Conservation (phyloP, 306 rosid species). For the Arachis stenosperma region DNA sequence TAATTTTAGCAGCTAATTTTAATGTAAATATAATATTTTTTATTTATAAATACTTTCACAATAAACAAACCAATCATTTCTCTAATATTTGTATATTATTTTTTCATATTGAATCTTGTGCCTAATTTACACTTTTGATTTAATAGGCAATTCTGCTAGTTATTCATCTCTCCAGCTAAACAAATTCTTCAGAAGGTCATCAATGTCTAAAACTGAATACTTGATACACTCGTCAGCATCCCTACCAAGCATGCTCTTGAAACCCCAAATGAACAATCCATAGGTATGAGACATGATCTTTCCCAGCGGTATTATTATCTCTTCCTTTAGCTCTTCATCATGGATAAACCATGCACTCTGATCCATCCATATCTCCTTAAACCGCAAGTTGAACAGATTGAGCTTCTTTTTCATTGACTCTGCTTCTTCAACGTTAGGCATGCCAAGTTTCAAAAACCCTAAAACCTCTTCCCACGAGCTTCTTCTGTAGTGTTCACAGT, state of each 20-base stretch:
- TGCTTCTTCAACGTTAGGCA: constrained; percentile 37
- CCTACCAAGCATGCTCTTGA: not conserved
- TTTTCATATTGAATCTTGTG: too few relatives aligned
- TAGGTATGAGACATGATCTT: constrained; percentile 56
- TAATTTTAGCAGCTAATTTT: too few relatives aligned
- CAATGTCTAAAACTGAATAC: not conserved
- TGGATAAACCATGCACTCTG: constrained; percentile 39
- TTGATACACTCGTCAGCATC: not conserved
- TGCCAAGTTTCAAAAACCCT: constrained; percentile 51
- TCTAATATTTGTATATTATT: too few relatives aligned
- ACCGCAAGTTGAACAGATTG: constrained; percentile 56
- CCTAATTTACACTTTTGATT: too few relatives aligned
- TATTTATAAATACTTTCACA: too few relatives aligned
- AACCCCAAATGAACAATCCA: constrained; percentile 1
- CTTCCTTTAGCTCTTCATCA: constrained; percentile 53
- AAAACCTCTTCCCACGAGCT: constrained; percentile 65
- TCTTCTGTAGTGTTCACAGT: constrained; percentile 54
- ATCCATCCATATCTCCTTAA: constrained; percentile 58
- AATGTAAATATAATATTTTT: too few relatives aligned
- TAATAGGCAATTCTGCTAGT: not conserved
- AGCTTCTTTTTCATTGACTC: constrained; percentile 65
- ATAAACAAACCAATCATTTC: too few relatives aligned
- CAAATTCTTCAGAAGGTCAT: not conserved
- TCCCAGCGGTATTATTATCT: constrained; percentile 49
- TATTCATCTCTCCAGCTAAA: not conserved